Evolutionary conservation across 169 alveolate species (phyloP).

Genomic region (Cryptosporidium ubiquitum): DNA sequence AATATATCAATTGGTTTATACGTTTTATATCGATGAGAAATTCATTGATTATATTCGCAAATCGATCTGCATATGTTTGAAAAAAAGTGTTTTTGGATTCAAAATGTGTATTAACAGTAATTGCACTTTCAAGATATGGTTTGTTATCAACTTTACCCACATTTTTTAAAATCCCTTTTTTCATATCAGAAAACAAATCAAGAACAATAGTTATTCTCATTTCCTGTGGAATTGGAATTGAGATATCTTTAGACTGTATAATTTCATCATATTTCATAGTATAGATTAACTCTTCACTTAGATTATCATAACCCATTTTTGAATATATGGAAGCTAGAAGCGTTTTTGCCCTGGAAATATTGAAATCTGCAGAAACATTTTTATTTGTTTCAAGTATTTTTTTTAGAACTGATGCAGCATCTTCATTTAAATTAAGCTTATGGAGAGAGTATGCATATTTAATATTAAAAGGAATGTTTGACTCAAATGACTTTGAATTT

Average conservation of each 20-base stretch:
- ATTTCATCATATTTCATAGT: constrained; percentile 71
- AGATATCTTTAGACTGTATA: constrained; percentile 50
- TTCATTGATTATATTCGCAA: constrained; percentile 35
- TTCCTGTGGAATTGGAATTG: constrained; percentile 71
- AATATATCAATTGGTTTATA: constrained; percentile 41
- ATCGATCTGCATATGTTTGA: constrained; percentile 14
- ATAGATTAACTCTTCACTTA: constrained; percentile 44
- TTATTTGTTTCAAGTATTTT: background rate
- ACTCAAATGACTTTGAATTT: background rate
- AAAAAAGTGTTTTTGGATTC: background rate
- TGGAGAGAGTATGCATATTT: constrained; percentile 61
- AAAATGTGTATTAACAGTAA: background rate
- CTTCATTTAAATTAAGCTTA: constrained; percentile 16
- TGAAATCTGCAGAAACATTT: background rate
- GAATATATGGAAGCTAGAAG: constrained; percentile 61
- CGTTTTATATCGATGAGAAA: constrained; percentile 49
- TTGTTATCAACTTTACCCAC: background rate
- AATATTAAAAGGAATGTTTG: constrained; percentile 10
- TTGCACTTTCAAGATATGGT: constrained; percentile 57
- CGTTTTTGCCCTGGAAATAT: constrained; percentile 56
- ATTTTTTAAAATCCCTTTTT: constrained; percentile 4
- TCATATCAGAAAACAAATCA: constrained; percentile 69
- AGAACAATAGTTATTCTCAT: constrained; percentile 33
- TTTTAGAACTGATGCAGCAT: constrained; percentile 26
- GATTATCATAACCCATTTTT: constrained; percentile 45